Evolutionary conservation across 1,139 yeast species (phyloP), one percentile per base, ranked within the genome.

Genomic region (Kluyveromyces sp.): DNA sequence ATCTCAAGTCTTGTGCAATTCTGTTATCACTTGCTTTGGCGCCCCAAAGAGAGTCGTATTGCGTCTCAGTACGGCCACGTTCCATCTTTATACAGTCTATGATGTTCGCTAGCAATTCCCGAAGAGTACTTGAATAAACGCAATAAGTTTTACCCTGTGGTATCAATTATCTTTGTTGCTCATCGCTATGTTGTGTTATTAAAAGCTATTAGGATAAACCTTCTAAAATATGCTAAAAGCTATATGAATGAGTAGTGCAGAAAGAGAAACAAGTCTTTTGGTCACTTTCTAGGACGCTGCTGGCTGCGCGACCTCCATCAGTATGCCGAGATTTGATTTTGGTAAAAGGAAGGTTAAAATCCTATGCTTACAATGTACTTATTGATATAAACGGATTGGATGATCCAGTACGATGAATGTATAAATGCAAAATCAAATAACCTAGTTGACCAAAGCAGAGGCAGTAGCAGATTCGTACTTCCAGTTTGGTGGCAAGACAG

Each of bases 391-490:
- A 34, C 31, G 17, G 30, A 35, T n/a, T 25, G 25, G 22, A 35
- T 22, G 25, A 35, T 13, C 22, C 9, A 19, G 18, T 18, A 22
- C 20, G 19, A 33, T 12, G 33, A 33, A 29, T 16, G 16, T 38
- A 32, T 31, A 38, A 17, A 38, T 18, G 35, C 36, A 30, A 38
- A 38, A 19, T 31, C 30, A 38, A 38, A 37, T 25, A 37, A 31
- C 41, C 73, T 87, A 89, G 83, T 89, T 89, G 70, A 94, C 98
- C 77, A 94, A 83, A 75, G 99, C 94, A 69, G 98, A 92, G 70
- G 99, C 99, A 70, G 98, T 94, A 71, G 98, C 95, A 63, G 98
- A 89, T 80, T 92, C 98, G 94, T 84, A 92, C 81, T 92, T 92
- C 97, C 97, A 92, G 92, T 85, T 88, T 72, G 98, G 97, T 67